Evolutionary conservation across 768 basidiomycete species (phyloP), one percentile per base, ranked within the genome.

Genomic region (Porphyrellus cyaneotinctus): DNA sequence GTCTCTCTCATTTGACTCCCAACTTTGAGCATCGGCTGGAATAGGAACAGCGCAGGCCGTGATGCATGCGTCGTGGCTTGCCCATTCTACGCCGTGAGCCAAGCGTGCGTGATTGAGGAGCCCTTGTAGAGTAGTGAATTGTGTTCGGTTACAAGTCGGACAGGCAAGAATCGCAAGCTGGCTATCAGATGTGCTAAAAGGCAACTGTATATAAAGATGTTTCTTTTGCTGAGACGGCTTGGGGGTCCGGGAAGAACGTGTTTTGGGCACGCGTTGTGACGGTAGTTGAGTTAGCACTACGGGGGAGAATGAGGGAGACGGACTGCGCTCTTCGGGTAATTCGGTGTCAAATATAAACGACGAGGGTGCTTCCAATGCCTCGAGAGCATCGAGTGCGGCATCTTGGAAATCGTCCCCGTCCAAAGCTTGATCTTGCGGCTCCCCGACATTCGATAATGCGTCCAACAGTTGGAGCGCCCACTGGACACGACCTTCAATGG

Each of bases 61-160:
- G 22, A 81, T 74, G 51, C 79, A 80, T 28, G 78, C 74, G 39
- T 81, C 80, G 52, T 80, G 78, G 30, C 73, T 78, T 17, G 75
- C 73, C 64, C 72, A 80, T 51, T 79, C 75, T 36, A 75, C 64
- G 14, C 70, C 65, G 52, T 80, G 78, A 10, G 73, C 67, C n/a
- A 80, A 62, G 17, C 80, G 76, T 36, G 75, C 77, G 58, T 80
- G 78, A 46, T 80, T 80, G 26, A 81, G 65, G 35, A 81, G 68
- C 13, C 78, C 78, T 52, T 80, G 78, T 8, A 81, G 69, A 23
- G 70, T 79, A 22, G 75, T 77, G 58, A 80, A 79, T 43, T 81
- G 76, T 8, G 70, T 72, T 20, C 78, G 73, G 10, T 58, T 42
- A 53, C 78, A 80, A 47, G 71, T 73, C 0, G 73, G 70, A 59